Percentiles rank a stretch among this genome's conserved stretches.
Conservation (phyloP, 2,329 filamentous ascomycete species). For the Lasiodiplodia citricola region DNA sequence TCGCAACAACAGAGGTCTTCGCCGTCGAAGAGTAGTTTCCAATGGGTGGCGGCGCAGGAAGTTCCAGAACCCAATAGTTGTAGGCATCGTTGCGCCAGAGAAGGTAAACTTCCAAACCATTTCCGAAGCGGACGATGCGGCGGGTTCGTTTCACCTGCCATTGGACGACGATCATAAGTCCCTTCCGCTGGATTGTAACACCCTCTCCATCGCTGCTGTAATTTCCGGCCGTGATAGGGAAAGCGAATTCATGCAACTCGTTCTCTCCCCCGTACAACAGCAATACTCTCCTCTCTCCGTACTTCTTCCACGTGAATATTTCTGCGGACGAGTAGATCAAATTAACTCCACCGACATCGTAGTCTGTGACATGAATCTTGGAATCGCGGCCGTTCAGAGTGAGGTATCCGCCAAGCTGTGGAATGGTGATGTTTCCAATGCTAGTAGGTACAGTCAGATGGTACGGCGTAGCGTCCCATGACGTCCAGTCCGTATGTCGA, state of each 20-base stretch:
- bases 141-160: slow-evolving; percentile 63
- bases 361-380: slow-evolving; percentile 70
- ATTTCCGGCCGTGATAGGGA: slow-evolving; percentile 44
- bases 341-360: slow-evolving; percentile 62
- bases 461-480: slow-evolving; percentile 63
- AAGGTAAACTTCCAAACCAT: slow-evolving; percentile 61
- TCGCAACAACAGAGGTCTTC: slow-evolving; percentile 59
- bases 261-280: slow-evolving; percentile 67
- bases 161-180: slow-evolving; percentile 54
- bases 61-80: slow-evolving; percentile 31
- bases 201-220: slow-evolving; percentile 50
- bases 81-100: slow-evolving; percentile 48
- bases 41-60: no score
- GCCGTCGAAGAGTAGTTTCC: not conserved
- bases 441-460: slow-evolving; percentile 66
- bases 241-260: slow-evolving; percentile 68
- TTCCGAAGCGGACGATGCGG: slow-evolving; percentile 57
- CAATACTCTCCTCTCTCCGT: slow-evolving; percentile 63
- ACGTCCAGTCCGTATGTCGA: slow-evolving; percentile 68
- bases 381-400: slow-evolving; percentile 68
- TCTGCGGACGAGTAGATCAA: slow-evolving; percentile 74
- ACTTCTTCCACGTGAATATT: slow-evolving; percentile 69
- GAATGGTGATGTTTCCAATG: slow-evolving; percentile 62
- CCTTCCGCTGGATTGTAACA: slow-evolving; percentile 43
- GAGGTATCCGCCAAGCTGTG: slow-evolving; percentile 63